A percentile compares a stretch with the other conserved stretches of the same genome.
phyloP scores from a whole-genome alignment of 495 filamentous ascomycete species.

The Neurospora sp. region DNA sequence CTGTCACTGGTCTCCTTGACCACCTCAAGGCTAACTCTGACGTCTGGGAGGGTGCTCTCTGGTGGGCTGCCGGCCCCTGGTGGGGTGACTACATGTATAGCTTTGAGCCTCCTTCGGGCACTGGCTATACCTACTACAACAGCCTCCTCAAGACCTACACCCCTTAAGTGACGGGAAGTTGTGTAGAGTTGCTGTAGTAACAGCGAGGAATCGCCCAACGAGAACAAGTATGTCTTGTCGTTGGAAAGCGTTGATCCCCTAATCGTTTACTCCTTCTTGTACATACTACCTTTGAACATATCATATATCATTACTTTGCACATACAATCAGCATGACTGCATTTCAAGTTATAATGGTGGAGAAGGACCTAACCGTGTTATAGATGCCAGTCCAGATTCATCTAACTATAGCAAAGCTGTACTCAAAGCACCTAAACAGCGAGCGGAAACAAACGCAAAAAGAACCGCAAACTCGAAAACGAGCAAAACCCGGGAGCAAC shows the following conservation, averaged over 20 bases:
- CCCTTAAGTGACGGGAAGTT: constrained; percentile 2
- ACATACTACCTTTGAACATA: background rate
- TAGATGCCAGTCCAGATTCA: background rate
- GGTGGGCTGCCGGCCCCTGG: constrained; percentile 64
- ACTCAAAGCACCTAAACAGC: background rate
- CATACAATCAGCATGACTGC: background rate
- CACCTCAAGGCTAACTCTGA: constrained; percentile 53
- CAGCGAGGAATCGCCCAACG: background rate
- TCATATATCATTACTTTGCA: background rate
- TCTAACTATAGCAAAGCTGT: background rate
- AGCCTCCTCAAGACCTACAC: constrained; percentile 15
- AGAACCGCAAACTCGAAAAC: background rate
- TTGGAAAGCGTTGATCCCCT: background rate
- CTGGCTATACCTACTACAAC: constrained; percentile 20
- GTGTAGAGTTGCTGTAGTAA: background rate
- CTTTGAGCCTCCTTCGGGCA: constrained; percentile 44
- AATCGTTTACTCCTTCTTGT: background rate
- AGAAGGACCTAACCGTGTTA: background rate
- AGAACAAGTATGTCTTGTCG: background rate
- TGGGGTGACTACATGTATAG: constrained; percentile 52
- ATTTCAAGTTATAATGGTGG: background rate
- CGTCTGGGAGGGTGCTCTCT: constrained; percentile 61
- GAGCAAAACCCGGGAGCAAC: too few species aligned
- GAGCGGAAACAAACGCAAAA: background rate
- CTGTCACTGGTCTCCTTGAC: constrained; percentile 53